Evolutionary conservation across 257 asterid genomes (phyloP).

Genomic region (Fraxinus quadrangulata): DNA sequence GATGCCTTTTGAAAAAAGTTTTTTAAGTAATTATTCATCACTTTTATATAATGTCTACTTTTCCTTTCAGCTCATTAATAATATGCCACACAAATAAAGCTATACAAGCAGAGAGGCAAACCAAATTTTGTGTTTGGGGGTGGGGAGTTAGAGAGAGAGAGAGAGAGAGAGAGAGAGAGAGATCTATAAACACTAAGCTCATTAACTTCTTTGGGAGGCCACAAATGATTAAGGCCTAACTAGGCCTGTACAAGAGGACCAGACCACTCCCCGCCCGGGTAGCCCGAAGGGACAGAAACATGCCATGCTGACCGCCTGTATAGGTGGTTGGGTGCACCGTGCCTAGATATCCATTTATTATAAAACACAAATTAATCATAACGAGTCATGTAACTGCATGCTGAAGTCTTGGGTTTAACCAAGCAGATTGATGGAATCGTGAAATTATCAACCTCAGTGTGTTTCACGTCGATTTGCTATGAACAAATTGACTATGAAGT

Average conservation of each 20-base stretch:
- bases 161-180: too few species aligned
- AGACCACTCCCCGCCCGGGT: neutral
- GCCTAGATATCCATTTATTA: neutral
- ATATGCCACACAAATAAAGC: neutral
- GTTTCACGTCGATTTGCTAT: neutral
- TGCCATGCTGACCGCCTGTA: neutral
- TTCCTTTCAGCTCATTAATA: neutral
- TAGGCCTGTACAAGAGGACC: neutral
- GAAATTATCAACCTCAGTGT: neutral
- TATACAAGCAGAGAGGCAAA: neutral
- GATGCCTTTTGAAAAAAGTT: constrained; percentile 30
- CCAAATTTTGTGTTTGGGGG: neutral
- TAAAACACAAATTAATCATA: too few species aligned
- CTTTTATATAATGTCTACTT: constrained; percentile 9
- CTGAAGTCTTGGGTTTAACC: neutral
- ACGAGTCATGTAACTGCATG: neutral
- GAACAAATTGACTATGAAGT: neutral
- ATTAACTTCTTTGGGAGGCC: neutral
- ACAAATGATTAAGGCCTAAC: constrained; percentile 1
- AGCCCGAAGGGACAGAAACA: neutral
- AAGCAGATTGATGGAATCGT: neutral
- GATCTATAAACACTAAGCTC: constrained; percentile 7
- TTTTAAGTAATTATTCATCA: constrained; percentile 25
- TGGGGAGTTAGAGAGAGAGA: too few species aligned
- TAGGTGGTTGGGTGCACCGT: too few species aligned